Evolutionary conservation across 768 basidiomycete genomes (phyloP), one percentile per base, ranked within the genome.

Genomic region (Tylopilus cervinicoccineus): DNA sequence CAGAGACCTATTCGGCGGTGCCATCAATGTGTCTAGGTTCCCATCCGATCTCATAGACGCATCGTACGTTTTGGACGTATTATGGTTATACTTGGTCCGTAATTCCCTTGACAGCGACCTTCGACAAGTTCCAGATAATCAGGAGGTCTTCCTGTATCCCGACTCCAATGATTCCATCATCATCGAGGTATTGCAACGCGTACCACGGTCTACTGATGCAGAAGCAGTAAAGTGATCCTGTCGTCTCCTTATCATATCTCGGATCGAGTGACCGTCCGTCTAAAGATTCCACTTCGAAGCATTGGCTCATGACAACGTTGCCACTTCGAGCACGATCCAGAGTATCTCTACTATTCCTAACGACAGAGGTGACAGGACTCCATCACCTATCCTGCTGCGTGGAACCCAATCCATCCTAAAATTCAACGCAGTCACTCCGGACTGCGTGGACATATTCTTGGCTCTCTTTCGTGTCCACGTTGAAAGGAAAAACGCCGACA

Each of bases 81-180:
- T 7, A 4, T 43, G 17, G 28, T 11, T 20, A 19, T 42, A 4
- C 22, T 24, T 32, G 39, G 19, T 34, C 16, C 19, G 5, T 44
- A 31, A 54, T 33, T 19, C 19, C 19, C 8, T 32, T 32, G 28
- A 45, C 60, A 86, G 84, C 50, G 70, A 75, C 42, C 50, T 84
- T 6, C 90, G 95, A 45, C 89, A 97, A 69, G 75, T 99, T 12
- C 94, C 96, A 13, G 88, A 98, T 63, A 92, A 82, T 5, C 95
- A 99, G 67, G 96, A 98, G 63, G 95, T 96, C 34, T 87, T 92
- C 68, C 64, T 96, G 47, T 84, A 83, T 46, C 78, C 79, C 6
- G 67, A 80, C 40, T 86, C 83, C 6, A 75, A 76, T 41, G 72
- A 83, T 56, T 92, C 86, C 60, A 76, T 94, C 53, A 78, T 98